Evolutionary conservation across 176 grass and related monocot species (phyloP), one percentile per base, ranked within the genome.

Genomic region (Urochloa ruziziensis): DNA sequence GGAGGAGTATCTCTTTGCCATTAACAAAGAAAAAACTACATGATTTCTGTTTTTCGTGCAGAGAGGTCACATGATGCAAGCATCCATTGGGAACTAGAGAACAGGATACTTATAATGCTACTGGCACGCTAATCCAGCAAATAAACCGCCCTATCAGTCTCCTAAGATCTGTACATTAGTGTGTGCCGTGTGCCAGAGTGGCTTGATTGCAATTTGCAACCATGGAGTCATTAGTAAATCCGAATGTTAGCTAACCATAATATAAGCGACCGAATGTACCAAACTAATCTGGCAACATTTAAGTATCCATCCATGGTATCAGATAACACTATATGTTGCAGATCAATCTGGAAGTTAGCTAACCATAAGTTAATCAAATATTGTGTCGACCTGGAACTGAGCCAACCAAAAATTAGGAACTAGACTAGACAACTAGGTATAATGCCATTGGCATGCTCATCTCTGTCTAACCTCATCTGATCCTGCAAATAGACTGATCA

Each of bases 61-160:
- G 79, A 54, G 21, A 49, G 30, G 29, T 82, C 30, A 77, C 12
- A 82, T 35, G 52, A 87, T 52, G 54, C 56, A 9, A 23, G 8
- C 47, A 81, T 35, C n/a, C 33, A 67, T 25, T 46, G 39, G 27
- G 17, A 44, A 61, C 35, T n/a, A n/a, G n/a, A n/a, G n/a, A n/a
- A n/a, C n/a, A n/a, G n/a, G n/a, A n/a, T n/a, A n/a, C n/a, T n/a
- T n/a, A n/a, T n/a, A n/a, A n/a, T n/a, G n/a, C n/a, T 44, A 10
- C 42, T 21, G 4, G n/a, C n/a, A 62, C 23, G 33, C 15, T 78
- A 32, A 53, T 52, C 33, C 10, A 62, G 14, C 6, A 86, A 63
- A 64, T 30, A 52, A 14, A 32, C 18, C n/a, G 35, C n/a, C 32
- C 11, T 19, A 48, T 19, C 13, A 74, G 16, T 72, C 75, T 52